Evolutionary conservation across 2,329 filamentous ascomycete species (phyloP), one percentile per base, ranked within the genome.

Genomic region (Hortaea werneckii): DNA sequence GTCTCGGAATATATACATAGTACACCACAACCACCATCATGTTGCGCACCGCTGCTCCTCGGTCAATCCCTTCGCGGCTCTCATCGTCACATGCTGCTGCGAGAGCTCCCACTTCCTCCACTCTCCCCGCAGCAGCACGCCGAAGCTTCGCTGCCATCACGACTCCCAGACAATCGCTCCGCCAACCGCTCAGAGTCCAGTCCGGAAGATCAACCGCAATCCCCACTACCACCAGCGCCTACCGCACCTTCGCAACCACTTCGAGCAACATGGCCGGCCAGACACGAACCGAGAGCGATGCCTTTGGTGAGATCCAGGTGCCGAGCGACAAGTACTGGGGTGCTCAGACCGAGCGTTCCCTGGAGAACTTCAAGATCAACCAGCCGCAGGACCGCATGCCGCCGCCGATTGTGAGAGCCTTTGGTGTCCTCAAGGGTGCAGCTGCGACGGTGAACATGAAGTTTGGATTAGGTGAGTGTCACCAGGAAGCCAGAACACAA

Each of bases 381-480:
- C 92, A 96, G 77, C 92, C 92, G 50, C 87, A 95, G 72, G 92
- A 98, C 67, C 88, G 92, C 67, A 96, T 96, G 89, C 92, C 92
- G 41, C 83, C 87, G 54, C 85, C 89, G 40, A 84, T 98, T 58
- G 76, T 96, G 62, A 83, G 82, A 69, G 92, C 92, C 5, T 95
- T 98, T 67, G 92, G 92, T 65, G 94, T 96, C 61, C 77, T 98
- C 55, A 98, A 98, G 79, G 90, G 89, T 54, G 92, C 92, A 47
- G 92, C 92, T 39, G 92, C 92, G 41, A 87, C 83, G 6, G 92
- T 96, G 54, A 98, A 98, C 74, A 88, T 95, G 80, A 82, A 81
- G 67, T 96, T 79, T 69, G 92, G 92, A 57, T 83, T 98, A 52
- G 74, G 86, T 83, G 83, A 71, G 68, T 67, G 46, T 40, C 35